Conservation (phyloP, 805 yeast genomes). For the Barnettozyma vustinii region DNA sequence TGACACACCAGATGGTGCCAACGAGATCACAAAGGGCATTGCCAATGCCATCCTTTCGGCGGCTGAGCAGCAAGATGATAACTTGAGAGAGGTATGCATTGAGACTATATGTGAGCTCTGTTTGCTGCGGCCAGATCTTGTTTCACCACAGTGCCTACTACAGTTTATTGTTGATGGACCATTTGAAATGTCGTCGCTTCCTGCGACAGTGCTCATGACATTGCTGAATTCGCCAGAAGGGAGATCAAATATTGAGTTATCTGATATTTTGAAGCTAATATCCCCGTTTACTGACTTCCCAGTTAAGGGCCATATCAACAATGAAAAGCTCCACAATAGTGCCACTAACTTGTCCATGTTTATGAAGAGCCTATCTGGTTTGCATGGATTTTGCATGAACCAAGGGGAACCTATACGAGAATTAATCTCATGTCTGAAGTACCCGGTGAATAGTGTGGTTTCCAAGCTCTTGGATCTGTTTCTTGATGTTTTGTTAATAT, state of each 20-base stretch:
- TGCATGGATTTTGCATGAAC: conserved; percentile 56
- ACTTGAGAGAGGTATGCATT: conserved; percentile 41
- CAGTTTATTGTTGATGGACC: conserved; percentile 52
- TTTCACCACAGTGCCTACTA: conserved; percentile 36
- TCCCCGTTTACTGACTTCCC: conserved; percentile 69
- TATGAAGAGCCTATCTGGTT: conserved; percentile 72
- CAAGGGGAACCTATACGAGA: conserved; percentile 50
- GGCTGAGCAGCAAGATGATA: conserved; percentile 50
- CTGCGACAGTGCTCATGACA: conserved; percentile 43
- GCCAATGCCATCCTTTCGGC: conserved; percentile 61
- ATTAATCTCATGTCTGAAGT: conserved; percentile 55
- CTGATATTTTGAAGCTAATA: conserved; percentile 56
- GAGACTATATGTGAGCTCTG: conserved; percentile 51
- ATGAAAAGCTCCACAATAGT: conserved; percentile 53
- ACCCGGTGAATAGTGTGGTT: conserved; percentile 50
- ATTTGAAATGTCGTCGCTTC: conserved; percentile 36
- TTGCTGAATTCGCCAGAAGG: conserved; percentile 54
- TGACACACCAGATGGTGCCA: conserved; percentile 47
- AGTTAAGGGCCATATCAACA: conserved; percentile 39
- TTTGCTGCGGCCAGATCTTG: conserved; percentile 37
- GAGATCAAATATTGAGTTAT: conserved; percentile 48
- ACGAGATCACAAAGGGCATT: conserved; percentile 54
- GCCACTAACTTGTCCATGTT: conserved; percentile 55
- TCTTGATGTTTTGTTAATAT: conserved; percentile 59
- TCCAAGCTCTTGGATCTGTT: conserved; percentile 67